Conservation (phyloP, 768 basidiomycete species). For the Boletus patriciae region DNA sequence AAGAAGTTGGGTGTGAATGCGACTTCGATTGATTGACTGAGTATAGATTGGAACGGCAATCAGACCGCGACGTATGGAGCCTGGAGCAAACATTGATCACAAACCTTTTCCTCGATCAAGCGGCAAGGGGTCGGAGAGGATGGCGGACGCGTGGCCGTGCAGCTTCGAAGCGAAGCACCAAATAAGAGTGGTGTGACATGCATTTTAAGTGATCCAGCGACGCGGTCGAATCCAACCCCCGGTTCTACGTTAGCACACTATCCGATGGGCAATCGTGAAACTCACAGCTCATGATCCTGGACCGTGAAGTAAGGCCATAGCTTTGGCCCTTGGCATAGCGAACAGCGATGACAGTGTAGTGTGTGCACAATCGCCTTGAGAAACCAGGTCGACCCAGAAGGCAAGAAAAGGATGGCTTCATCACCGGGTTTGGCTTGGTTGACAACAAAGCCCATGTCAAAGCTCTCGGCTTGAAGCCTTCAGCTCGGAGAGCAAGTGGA, state of each 20-base stretch:
- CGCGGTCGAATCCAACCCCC: constrained; percentile 49
- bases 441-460: constrained; percentile 14
- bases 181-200: constrained; percentile 39
- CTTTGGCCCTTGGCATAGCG: constrained; percentile 35
- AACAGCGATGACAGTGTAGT: constrained; percentile 38
- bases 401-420: constrained; percentile 38
- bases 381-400: constrained; percentile 46
- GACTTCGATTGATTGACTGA: constrained; percentile 33
- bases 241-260: constrained; percentile 1
- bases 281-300: constrained; percentile 43
- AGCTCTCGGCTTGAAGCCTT: constrained; percentile 12
- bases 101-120: constrained; percentile 39
- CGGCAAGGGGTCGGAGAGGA: constrained; percentile 26
- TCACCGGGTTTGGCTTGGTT: constrained; percentile 26
- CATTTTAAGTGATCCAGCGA: constrained; percentile 44
- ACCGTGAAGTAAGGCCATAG: constrained; percentile 35
- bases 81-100: constrained; percentile 16
- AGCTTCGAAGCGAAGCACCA: constrained; percentile 30
- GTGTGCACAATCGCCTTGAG: constrained; percentile 43
- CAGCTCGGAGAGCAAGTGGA: constrained; percentile 27
- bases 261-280: background rate
- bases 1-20: constrained; percentile 45
- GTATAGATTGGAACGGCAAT: background rate
- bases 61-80: background rate
- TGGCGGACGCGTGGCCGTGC: constrained; percentile 23